Evolutionary conservation across 306 rosid species (phyloP), one percentile per base, ranked within the genome.

Genomic region (Corylus avellana): DNA sequence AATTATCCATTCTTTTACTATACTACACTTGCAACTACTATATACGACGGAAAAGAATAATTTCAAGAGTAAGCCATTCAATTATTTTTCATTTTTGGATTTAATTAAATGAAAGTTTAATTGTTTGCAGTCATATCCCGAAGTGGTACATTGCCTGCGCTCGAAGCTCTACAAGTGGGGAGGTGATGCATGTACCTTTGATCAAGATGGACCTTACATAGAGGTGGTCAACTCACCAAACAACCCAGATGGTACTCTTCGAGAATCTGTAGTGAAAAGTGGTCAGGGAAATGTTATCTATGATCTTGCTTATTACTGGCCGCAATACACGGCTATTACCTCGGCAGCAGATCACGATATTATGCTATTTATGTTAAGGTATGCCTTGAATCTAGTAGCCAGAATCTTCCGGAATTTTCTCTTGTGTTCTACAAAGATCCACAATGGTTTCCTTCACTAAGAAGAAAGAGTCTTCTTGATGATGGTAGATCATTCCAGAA

Each of bases 251-350:
- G 97, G 98, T 10, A 47, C 72, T 6, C 20, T 83, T 0, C 66
- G 96, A 17, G 81, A 37, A 48, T 83, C 90, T 0, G 89, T 87
- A 47, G 93, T 85, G 72, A 78, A 50, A 1, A 22, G 70, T 55
- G 49, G 6, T 67, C 58, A 84, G 47, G 90, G 92, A 13, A 91
- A 81, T 56, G 9, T 87, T 66, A 29, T 92, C 74, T 70, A 91
- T 80, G 98, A 94, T 84, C 74, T 89, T 12, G 98, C 98, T 20
- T 94, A 94, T 80, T 92, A 91, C 49, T 94, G 97, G 97, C 98
- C 97, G 5, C 98, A 94, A 0, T 94, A 85, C 87, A 91, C 92
- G 11, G 84, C 97, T 73, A 92, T 94, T 18, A 88, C 87, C 74
- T 81, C 82, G 53, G 47, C 83, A 1, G 83, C 84, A 39, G 86